Base-by-base conservation (phyloP, 1,284 basidiomycete species). In the Tylopilus orsonianus region DNA sequence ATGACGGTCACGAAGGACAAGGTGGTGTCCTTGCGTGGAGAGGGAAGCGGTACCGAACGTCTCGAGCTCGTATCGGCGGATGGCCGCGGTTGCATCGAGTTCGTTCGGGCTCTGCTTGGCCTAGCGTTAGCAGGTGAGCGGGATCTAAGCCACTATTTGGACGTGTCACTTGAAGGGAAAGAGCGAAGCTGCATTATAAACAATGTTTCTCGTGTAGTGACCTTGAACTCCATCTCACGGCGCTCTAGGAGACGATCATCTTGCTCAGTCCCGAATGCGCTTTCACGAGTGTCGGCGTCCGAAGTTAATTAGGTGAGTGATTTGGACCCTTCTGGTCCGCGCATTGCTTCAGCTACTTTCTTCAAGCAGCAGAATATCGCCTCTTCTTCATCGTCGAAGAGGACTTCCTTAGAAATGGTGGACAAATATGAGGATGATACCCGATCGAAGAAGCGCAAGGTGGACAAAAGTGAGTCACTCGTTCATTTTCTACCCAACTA, bases 61-160 rank as follows among this genome's bases (percentile, higher is more conserved):
- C 26, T 58, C 0, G 49, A 56, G 2, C 13, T 58, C 9, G 41
- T 32, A 3, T 23, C 58, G 0, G 9, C 19, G 0, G 19, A 38
- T 2, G 56, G 56, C n/a, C 48, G 50, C 7, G 50, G 48, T 1
- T 56, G 51, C 34, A 48, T 60, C 36, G 49, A 58, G 35, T 53
- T 59, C 14, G 50, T 58, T 2, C 45, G 48, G 4, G 49, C 50
- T n/a, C 5, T 52, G 22, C 49, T 56, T 5, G 55, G 51, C 5
- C 50, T 57, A 2, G 50, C 52, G 3, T 24, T 58, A 30, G 50
- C 50, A 2, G 41, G 43, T 3, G 6, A 22, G 4, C 27, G 41
- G 0, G 55, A 59, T 9, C 8, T 58, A 6, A 55, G 52, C 0
- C 47, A 55, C 7, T 54, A 48, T 36, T 50, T 49, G 0, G 34